Evolutionary conservation across 2,329 filamentous ascomycete genomes (phyloP).

Genomic region (Cladosporium velox): DNA sequence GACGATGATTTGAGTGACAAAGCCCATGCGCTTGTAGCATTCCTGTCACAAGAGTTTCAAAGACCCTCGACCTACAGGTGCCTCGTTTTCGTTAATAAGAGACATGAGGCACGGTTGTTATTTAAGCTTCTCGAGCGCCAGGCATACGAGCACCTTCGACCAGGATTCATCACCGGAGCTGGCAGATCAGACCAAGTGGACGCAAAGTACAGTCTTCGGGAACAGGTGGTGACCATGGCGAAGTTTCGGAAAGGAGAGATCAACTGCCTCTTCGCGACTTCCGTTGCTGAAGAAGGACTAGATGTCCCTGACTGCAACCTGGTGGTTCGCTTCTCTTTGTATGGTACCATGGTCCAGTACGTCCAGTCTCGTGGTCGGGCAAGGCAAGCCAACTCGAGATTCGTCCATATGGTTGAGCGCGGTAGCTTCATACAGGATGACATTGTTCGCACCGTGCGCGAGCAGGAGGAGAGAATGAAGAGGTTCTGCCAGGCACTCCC

Average conservation of each 20-base stretch:
- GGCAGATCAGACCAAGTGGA: slow-evolving; percentile 46
- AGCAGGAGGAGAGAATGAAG: slow-evolving; percentile 64
- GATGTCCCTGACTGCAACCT: slow-evolving; percentile 68
- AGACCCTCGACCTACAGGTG: slow-evolving; percentile 63
- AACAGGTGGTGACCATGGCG: slow-evolving; percentile 73
- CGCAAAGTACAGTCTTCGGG: slow-evolving; percentile 66
- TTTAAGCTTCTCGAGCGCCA: slow-evolving; percentile 65
- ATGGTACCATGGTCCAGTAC: slow-evolving; percentile 88
- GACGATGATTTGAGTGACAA: slow-evolving; percentile 67
- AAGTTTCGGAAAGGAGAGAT: slow-evolving; percentile 61
- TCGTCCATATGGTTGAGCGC: slow-evolving; percentile 79
- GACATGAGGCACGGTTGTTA: slow-evolving; percentile 75
- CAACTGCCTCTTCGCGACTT: slow-evolving; percentile 65
- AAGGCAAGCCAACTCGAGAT: slow-evolving; percentile 73
- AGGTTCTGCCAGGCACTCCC: slow-evolving; percentile 75
- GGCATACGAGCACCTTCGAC: slow-evolving; percentile 59
- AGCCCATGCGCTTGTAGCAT: slow-evolving; percentile 62
- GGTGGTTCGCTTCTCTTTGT: slow-evolving; percentile 80
- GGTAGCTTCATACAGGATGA: slow-evolving; percentile 64
- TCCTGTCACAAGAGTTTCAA: slow-evolving; percentile 65
- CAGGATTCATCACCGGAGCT: slow-evolving; percentile 66
- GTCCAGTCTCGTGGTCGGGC: slow-evolving; percentile 90
- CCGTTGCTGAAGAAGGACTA: slow-evolving; percentile 66
- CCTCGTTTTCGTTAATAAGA: slow-evolving; percentile 83
- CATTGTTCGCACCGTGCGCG: slow-evolving; percentile 60